A percentile compares a stretch with the other conserved stretches of the same genome.
Conservation (phyloP, 2,329 filamentous ascomycete genomes). For the Ceratocystis cacaofunesta region DNA sequence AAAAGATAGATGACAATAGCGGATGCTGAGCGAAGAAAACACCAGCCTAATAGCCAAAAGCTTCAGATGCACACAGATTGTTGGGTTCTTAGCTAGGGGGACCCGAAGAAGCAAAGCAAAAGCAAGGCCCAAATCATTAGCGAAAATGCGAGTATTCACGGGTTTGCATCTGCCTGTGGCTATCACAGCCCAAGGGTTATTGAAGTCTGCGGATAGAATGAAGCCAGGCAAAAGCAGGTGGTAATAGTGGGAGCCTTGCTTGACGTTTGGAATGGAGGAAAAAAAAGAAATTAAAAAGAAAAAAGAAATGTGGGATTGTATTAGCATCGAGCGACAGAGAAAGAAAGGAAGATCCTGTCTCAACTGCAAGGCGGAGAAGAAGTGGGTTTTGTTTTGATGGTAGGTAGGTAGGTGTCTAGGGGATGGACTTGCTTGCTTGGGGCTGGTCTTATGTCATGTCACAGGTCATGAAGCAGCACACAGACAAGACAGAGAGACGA, state of each 20-base stretch:
- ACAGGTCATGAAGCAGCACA: neutral
- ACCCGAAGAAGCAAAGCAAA: neutral
- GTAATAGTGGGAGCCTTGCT: too few relatives aligned
- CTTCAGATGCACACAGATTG: too few relatives aligned
- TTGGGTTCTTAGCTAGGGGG: neutral
- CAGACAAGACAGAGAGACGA: neutral
- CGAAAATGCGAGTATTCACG: neutral
- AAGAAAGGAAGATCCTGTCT: neutral
- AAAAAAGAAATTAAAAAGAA: neutral
- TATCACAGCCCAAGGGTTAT: neutral
- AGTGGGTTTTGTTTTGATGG: slow-evolving; percentile 2
- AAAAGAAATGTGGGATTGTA: neutral
- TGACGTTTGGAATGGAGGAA: neutral
- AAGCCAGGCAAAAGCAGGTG: too few relatives aligned
- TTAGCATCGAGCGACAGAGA: neutral
- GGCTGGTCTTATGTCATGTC: neutral
- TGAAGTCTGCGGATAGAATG: neutral
- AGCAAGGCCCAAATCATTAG: neutral
- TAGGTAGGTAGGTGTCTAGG: neutral
- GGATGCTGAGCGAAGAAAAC: neutral
- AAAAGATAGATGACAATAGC: neutral
- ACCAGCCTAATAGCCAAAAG: too few relatives aligned
- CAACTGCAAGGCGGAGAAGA: neutral
- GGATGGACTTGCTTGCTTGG: neutral
- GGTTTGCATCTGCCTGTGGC: neutral